Evolutionary conservation across 179 eudicot genomes (phyloP), one percentile per base, ranked within the genome.

Genomic region (Beta corolliflora): DNA sequence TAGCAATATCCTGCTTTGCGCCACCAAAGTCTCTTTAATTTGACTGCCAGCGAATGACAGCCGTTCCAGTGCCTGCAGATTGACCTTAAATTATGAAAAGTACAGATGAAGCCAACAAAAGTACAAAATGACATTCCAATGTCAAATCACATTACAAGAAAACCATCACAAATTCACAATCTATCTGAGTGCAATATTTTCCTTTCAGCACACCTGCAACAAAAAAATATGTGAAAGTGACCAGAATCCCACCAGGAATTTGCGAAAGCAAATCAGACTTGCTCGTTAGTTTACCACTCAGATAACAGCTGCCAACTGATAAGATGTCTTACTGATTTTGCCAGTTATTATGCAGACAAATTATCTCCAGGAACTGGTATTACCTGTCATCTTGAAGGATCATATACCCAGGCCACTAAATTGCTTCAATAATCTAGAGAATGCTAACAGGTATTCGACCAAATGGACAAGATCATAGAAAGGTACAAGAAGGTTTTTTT

Each of bases 1-100:
- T 48, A 92, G 50, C 18, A 95, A 83, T 85, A 95, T 91, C 86
- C 89, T 88, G 81, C 97, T 91, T 82, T 95, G 99, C 65, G 98
- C 98, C 65, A 88, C 70, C 77, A 92, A 73, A 50, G 99, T 92
- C 12, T 92, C 97, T 76, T 86, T 85, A 31, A 95, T 92, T 50
- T 81, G 83, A 84, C 86, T 88, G 78, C 86, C 87, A 73, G 91
- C 95, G 77, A 95, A 94, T 15, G 97, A 94, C 56, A 94, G 97
- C 55, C 94, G 91, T 74, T 92, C 97, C 29, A 95, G 88, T 77
- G 94, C 97, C 99, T 95, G 89, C 83, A 82, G 58, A 69, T 60
- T 71, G 59, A 78, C 78, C 25, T 67, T 15, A 72, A 48, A 31
- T 36, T 53, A 41, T 36, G 25, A 74, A 5, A 75, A 12, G 55